Evolutionary conservation across 345 rosid species (phyloP), one percentile per base, ranked within the genome.

Genomic region (Boechera divaricarpa): DNA sequence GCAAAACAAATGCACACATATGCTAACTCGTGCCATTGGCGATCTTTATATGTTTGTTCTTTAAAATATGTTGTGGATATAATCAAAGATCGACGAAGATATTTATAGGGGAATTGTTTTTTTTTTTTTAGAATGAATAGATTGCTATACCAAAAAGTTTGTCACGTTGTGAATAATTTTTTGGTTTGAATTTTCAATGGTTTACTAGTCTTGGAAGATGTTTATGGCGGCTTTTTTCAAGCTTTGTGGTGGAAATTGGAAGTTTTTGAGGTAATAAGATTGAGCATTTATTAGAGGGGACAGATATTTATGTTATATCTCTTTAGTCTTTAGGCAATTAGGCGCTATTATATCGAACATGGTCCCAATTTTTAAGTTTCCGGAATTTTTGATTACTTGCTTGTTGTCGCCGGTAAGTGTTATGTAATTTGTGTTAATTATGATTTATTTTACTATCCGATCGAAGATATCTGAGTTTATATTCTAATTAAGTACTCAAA

Each of bases 131-230:
- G 29, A 51, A 66, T 47, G 31, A 47, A 31, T 8, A 62, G 26
- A 41, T 33, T 60, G 36, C 3, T 13, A 71, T 32, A 8, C 1
- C 36, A 10, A 6, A 31, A 35, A 5, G n/a, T 39, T 63, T 51
- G 70, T 42, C 10, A n/a, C 18, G 32, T 74, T 54, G 77, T 73
- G 64, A 64, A 63, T 32, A 29, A 12, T 12, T n/a, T 26, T 16
- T 9, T 28, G 28, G 10, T 63, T 55, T 74, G 77, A 54, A 74
- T 21, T 18, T 54, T 74, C 77, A 74, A 65, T 13, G 57, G 57
- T 33, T 33, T 35, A 33, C 57, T 65, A 44, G 59, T 16, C 38
- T 31, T 15, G 28, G 48, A 57, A 55, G 48, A 55, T 55, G 57
- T 13, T 72, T 74, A 65, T 55, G 64, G 59, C 59, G 59, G 59